Conservation (phyloP, 73 alveolate genomes). For the Paramecium sexaurelia region DNA sequence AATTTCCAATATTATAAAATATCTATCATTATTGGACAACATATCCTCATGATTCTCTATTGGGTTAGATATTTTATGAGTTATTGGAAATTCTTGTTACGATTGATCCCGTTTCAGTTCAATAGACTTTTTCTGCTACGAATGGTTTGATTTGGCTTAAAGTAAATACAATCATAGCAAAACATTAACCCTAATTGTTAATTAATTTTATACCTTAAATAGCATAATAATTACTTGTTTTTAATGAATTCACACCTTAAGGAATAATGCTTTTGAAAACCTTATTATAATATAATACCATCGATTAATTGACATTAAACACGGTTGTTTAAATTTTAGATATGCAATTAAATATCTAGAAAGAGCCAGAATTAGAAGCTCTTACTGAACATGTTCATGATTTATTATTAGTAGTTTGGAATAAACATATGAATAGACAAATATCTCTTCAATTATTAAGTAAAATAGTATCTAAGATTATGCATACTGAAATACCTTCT, state of each 20-base stretch:
- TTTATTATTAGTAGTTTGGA: slow-evolving; percentile 6
- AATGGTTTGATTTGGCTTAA: not conserved
- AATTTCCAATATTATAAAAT: not conserved
- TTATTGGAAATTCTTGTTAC: not conserved
- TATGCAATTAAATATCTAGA: not conserved
- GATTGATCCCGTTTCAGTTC: not conserved
- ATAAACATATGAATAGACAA: not conserved
- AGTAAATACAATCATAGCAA: not conserved
- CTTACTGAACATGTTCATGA: not conserved
- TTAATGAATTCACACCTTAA: not conserved
- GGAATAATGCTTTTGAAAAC: not conserved
- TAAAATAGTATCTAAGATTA: not conserved
- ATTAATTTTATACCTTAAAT: not conserved
- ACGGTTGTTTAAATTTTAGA: not conserved
- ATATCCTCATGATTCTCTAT: not conserved
- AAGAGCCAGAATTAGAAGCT: not conserved
- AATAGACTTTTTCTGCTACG: not conserved
- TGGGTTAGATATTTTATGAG: not conserved
- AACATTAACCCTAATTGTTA: not conserved
- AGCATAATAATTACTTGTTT: not conserved
- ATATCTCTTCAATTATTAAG: not conserved
- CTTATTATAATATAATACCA: not conserved
- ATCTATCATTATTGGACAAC: not conserved
- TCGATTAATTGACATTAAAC: not conserved
- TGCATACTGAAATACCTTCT: not conserved